Base-by-base conservation (phyloP, 2,329 filamentous ascomycete species). In the Seiridium cupressi region DNA sequence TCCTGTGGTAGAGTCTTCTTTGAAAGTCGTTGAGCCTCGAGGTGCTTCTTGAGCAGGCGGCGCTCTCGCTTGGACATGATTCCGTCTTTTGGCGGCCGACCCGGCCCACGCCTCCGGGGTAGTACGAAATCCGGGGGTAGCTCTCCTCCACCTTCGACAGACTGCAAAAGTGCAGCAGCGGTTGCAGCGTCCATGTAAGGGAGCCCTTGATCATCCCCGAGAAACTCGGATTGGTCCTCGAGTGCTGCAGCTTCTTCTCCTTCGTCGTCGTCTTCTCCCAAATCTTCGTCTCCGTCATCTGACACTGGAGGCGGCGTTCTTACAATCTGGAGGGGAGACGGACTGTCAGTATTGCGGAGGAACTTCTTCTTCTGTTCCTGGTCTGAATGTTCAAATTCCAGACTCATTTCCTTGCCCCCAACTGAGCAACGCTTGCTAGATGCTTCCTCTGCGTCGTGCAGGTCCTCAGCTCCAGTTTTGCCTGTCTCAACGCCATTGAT, bases 61-160 rank as follows among this genome's bases (percentile, higher is more conserved):
- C 88, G 83, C 68, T 93, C 89, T 60, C 91, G 82, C 74, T 93
- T 93, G 1, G 90, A 93, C 86, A 93, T 91, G 70, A 92, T 84
- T 35, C 91, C 91, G 68, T 93, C 90, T 76, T 93, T 93, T 0
- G 91, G 91, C 26, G 91, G 91, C 57, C 91, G 80, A n/a, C 91
- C 91, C 8, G 91, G 91, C 11, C 91, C 91, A 65, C 90, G 87
- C 63, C 89, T 88, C 74, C 86, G 89, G 26, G 76, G 72, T 61
- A 78, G 68, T 31, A 75, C 65, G 5, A 74, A 74, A 7, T 77
- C 74, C 10, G 64, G 51, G n/a, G 65, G 65, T 9, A 56, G 44
- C 13, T 59, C 57, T 49, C 34, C 51, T 34, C 31, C 38, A 3
- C 46, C 48, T 44, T 61, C 57, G n/a, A 57, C 60, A 26, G 53